Evolutionary conservation across 768 basidiomycete genomes (phyloP).

Genomic region (Boletus rufocinnamomeus): DNA sequence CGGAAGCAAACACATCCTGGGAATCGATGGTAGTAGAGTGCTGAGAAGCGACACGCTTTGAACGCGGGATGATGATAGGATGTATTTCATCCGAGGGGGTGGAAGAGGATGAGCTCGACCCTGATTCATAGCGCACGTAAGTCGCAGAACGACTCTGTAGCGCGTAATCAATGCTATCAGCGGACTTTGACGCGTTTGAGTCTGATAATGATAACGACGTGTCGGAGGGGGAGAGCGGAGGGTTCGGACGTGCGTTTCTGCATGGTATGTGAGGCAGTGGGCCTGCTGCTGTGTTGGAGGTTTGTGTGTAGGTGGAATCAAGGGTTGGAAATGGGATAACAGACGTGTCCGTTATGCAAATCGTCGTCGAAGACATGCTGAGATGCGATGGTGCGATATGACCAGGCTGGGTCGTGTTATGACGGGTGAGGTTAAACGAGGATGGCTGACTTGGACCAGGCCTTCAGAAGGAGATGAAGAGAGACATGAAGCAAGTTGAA

Average conservation of each 20-base stretch:
- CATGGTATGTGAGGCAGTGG: slow-evolving; percentile 69
- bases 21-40: slow-evolving; percentile 24
- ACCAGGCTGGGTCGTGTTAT: background rate
- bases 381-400: slow-evolving; percentile 1
- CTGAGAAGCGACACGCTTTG: slow-evolving; percentile 39
- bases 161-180: slow-evolving; percentile 12
- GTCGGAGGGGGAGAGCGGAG: slow-evolving; percentile 17
- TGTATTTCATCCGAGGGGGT: slow-evolving; percentile 38
- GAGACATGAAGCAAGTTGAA: slow-evolving; percentile 20
- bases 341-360: slow-evolving; percentile 28
- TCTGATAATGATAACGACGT: slow-evolving; percentile 18
- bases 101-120: slow-evolving; percentile 40
- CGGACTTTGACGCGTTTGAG: background rate
- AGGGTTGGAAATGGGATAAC: slow-evolving; percentile 31
- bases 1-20: slow-evolving; percentile 37
- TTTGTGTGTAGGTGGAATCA: slow-evolving; percentile 30
- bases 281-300: slow-evolving; percentile 55
- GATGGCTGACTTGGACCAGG: slow-evolving; percentile 9
- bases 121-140: slow-evolving; percentile 26
- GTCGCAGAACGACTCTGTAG: slow-evolving; percentile 5
- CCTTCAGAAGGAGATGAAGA: slow-evolving; percentile 19
- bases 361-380: slow-evolving; percentile 27
- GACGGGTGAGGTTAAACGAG: background rate
- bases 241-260: slow-evolving; percentile 33
- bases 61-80: slow-evolving; percentile 40